Conservation (phyloP, 345 rosid species). For the Eucalyptus albens region DNA sequence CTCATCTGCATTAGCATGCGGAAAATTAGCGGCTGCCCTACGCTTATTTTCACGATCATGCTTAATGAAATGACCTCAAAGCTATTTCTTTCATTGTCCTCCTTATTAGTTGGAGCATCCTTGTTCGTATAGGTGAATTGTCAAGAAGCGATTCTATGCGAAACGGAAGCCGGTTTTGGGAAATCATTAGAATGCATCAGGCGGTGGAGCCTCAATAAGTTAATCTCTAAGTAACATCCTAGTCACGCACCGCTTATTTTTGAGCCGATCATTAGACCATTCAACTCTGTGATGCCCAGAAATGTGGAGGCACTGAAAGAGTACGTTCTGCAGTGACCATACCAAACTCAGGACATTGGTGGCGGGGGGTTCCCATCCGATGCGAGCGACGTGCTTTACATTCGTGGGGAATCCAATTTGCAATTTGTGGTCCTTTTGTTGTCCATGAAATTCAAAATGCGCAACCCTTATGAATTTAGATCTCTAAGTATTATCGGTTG, state of each 20-base stretch:
- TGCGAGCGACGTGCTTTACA: no score
- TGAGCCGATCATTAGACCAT: background rate
- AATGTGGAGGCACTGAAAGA: background rate
- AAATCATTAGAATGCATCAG: background rate
- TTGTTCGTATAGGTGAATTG: background rate
- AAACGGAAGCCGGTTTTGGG: background rate
- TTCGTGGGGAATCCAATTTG: background rate
- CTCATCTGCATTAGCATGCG: constrained; percentile 3
- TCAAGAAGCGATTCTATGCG: background rate
- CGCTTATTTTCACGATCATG: background rate
- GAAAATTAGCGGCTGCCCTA: background rate
- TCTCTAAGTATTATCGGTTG: background rate
- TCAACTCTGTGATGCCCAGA: background rate
- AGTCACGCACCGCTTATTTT: background rate
- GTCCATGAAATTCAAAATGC: background rate
- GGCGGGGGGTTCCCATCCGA: no score
- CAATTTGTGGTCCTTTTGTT: background rate
- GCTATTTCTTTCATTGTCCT: background rate
- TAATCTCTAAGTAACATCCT: background rate
- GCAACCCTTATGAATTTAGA: background rate
- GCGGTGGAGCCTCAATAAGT: background rate
- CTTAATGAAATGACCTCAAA: background rate
- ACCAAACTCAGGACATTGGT: background rate
- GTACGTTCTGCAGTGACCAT: background rate
- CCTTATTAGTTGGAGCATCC: background rate